phyloP scores from a whole-genome alignment of 306 rosid genomes.

The Quercus ilex region DNA sequence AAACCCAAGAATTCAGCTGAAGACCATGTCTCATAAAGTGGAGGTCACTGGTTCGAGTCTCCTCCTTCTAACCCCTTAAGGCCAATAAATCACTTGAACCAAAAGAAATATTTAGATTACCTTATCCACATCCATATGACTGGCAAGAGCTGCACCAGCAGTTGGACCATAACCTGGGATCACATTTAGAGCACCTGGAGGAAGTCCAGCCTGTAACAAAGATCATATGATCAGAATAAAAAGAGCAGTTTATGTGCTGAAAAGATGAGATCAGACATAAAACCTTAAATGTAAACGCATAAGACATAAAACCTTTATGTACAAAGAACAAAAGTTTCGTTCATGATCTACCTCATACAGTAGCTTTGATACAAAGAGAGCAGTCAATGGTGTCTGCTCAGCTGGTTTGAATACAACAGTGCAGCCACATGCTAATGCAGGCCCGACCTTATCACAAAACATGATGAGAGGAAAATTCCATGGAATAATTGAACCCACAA shows the following conservation, averaged over 20 bases:
- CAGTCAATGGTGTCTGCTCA: conserved; percentile 92
- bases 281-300: not conserved
- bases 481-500: conserved; percentile 88
- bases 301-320: not conserved
- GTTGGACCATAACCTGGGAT: conserved; percentile 92
- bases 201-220: conserved; percentile 84
- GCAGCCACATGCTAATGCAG: conserved; percentile 91
- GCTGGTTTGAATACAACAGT: conserved; percentile 79
- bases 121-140: conserved; percentile 95
- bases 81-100: no score
- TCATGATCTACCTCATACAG: conserved; percentile 59
- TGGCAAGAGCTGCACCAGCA: conserved; percentile 90
- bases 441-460: conserved; percentile 87
- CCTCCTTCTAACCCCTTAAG: no score
- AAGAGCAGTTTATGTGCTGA: not conserved
- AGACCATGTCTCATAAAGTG: no score
- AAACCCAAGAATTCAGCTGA: not conserved
- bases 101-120: conserved; percentile 25
- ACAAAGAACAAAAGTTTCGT: not conserved
- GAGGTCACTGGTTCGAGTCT: no score
- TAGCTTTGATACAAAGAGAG: conserved; percentile 57
- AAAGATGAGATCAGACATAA: not conserved
- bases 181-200: conserved; percentile 74
- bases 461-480: conserved; percentile 96
- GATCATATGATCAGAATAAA: conserved; percentile 12